A percentile compares a stretch with the other conserved stretches of the same genome.
Evolutionary conservation across 2,329 filamentous ascomycete genomes (phyloP).

Genomic region (Trichoderma aggressivum): DNA sequence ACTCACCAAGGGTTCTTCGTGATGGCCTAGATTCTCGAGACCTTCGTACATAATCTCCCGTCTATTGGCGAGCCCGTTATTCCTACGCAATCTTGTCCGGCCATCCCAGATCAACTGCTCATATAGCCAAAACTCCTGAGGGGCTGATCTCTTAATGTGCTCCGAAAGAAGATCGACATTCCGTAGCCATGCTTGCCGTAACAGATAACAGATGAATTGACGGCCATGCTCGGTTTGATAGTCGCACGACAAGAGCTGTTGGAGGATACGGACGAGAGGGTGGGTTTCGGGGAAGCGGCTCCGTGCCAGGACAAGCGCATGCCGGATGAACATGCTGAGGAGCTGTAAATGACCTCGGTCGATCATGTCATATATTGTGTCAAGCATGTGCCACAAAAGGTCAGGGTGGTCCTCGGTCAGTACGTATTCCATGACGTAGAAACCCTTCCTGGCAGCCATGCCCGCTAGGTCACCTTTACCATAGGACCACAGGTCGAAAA

Average conservation of each 20-base stretch:
- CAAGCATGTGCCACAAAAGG: slow-evolving; percentile 37
- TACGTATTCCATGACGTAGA: slow-evolving; percentile 37
- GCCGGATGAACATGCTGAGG: slow-evolving; percentile 33
- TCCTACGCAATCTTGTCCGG: slow-evolving; percentile 33
- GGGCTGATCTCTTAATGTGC: slow-evolving; percentile 30
- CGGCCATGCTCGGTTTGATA: slow-evolving; percentile 32
- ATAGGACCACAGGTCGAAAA: slow-evolving; percentile 37
- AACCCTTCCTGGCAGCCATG: slow-evolving; percentile 36
- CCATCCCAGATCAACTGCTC: slow-evolving; percentile 40
- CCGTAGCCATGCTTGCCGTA: slow-evolving; percentile 37
- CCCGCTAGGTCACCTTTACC: slow-evolving; percentile 36
- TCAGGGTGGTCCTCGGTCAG: slow-evolving; percentile 37
- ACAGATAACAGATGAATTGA: slow-evolving; percentile 31
- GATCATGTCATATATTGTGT: slow-evolving; percentile 39
- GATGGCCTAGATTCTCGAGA: slow-evolving; percentile 27
- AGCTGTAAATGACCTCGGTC: slow-evolving; percentile 35
- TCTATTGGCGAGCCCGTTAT: slow-evolving; percentile 30
- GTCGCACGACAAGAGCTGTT: slow-evolving; percentile 32
- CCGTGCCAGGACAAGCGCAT: slow-evolving; percentile 30
- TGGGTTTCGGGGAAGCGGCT: slow-evolving; percentile 32
- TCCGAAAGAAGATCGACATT: slow-evolving; percentile 35
- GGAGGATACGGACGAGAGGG: slow-evolving; percentile 34
- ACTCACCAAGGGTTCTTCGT: slow-evolving; percentile 14
- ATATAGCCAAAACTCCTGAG: slow-evolving; percentile 37
- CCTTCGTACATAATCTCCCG: slow-evolving; percentile 32